phyloP scores from a whole-genome alignment of 2,329 filamentous ascomycete genomes.

The Coniosporium tulheliwenetii region DNA sequence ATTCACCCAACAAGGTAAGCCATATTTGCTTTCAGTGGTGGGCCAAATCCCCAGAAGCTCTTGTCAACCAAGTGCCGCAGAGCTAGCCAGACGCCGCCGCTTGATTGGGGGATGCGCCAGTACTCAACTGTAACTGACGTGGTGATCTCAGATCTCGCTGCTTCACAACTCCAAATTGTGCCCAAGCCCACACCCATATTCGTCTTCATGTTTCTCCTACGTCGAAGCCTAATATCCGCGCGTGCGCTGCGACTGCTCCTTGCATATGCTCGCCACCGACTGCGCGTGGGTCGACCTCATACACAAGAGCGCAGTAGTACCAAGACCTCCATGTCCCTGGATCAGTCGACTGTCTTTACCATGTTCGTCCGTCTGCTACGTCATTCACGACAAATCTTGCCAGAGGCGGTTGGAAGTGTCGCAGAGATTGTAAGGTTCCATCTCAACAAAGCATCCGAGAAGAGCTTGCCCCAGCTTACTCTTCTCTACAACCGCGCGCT shows the following conservation, averaged over 20 bases:
- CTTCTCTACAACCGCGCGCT: slow-evolving; percentile 32
- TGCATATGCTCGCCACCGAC: slow-evolving; percentile 17
- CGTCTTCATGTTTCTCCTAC: slow-evolving; percentile 30
- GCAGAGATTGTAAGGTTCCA: slow-evolving; percentile 9
- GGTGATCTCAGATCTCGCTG: too few species aligned
- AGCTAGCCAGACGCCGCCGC: too few species aligned
- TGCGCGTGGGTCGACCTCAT: not conserved
- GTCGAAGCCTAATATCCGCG: slow-evolving; percentile 23
- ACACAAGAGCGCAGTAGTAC: too few species aligned
- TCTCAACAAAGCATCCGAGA: slow-evolving; percentile 17
- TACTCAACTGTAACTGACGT: too few species aligned
- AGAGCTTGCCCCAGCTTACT: not conserved
- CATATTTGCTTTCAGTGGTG: too few species aligned
- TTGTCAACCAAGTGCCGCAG: too few species aligned
- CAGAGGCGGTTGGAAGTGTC: slow-evolving; percentile 27
- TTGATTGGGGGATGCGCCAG: too few species aligned
- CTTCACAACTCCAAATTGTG: not conserved
- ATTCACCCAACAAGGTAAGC: too few species aligned
- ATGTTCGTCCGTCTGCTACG: slow-evolving; percentile 32
- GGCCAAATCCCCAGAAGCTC: too few species aligned
- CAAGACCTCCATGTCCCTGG: not conserved
- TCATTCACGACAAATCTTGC: slow-evolving; percentile 34
- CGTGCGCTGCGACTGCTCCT: slow-evolving; percentile 27
- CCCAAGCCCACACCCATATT: slow-evolving; percentile 24
- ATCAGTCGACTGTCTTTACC: slow-evolving; percentile 14